Evolutionary conservation across 2,329 filamentous ascomycete genomes (phyloP).

Genomic region (Cryphonectria naterciae): DNA sequence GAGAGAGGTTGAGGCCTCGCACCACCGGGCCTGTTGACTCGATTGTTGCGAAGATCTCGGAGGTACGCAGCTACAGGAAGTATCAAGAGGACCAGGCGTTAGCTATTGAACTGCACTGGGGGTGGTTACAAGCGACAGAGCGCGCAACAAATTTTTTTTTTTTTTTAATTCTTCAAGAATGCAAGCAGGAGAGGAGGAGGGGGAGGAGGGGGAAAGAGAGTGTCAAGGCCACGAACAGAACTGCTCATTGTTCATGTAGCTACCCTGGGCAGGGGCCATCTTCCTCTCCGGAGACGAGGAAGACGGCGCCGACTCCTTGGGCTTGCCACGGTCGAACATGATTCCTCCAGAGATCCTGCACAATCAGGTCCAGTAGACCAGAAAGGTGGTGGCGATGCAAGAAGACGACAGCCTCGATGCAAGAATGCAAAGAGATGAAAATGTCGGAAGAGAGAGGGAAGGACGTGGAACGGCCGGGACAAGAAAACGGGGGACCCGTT

Average conservation of each 20-base stretch:
- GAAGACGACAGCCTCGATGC: constrained; percentile 25
- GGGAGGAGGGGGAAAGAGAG: constrained; percentile 19
- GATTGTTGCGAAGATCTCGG: constrained; percentile 70
- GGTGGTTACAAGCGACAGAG: not conserved
- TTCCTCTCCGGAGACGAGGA: constrained; percentile 47
- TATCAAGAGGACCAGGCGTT: constrained; percentile 27
- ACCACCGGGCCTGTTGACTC: constrained; percentile 69
- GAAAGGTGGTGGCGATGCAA: constrained; percentile 24
- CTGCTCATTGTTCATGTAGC: constrained; percentile 70
- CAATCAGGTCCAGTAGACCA: constrained; percentile 30
- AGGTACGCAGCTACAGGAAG: constrained; percentile 66
- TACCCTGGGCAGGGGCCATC: constrained; percentile 63
- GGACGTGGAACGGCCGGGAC: constrained; percentile 16
- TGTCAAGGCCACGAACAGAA: constrained; percentile 55
- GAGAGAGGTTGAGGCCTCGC: constrained; percentile 64
- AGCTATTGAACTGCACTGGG: constrained; percentile 14
- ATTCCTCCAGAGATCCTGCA: constrained; percentile 29
- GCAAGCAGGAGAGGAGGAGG: constrained; percentile 24
- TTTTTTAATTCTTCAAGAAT: not conserved
- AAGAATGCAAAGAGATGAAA: constrained; percentile 28
- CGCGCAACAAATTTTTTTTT: too few relatives aligned
- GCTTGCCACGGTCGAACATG: constrained; percentile 41
- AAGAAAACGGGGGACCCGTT: constrained; percentile 22
- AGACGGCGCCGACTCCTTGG: constrained; percentile 38
- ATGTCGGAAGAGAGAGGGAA: constrained; percentile 21